Base-by-base conservation (phyloP, 139 green algal species). In the Picocystis salinarum region DNA sequence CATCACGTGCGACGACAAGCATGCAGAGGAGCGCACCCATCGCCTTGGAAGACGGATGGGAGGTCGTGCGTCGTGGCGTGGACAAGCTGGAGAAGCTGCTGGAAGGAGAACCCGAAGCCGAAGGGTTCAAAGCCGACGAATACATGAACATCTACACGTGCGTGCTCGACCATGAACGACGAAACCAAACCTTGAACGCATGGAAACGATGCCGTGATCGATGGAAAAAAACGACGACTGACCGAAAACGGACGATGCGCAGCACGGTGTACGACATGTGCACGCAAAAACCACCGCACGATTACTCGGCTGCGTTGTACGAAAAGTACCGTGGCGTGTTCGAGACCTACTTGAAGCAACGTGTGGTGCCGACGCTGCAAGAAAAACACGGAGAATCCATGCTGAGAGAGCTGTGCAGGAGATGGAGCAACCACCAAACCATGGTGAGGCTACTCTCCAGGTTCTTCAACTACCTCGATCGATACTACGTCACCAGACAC, bases 381-480 rank as follows among this genome's bases (percentile, higher is more conserved):
- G 73, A 86, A 26, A 72, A 82, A 33, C 57, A 71, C 17, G 80
- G 80, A 39, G 86, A 95, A 69, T 69, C 77, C 45, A 74, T 99
- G 56, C 67, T 99, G 18, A 73, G 66, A 25, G 77, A 94, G 72
- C 69, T 99, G 19, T 64, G 75, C 19, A 54, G 70, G 37, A 61
- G 84, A 1, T 99, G 89, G 89, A 48, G 74, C 34, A 96, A 96
- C 67, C 89, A 96, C 73, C 91, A 93, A 55, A 56, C 95, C 39
- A 96, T 99, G 89, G 81, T 95, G 6, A 70, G 86, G 11, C 95
- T 85, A 84, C 66, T 99, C 23, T 91, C 74, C 0, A 67, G 80
- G 18, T 94, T 99, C 64, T 99, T 99, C 78, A 95, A 95, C 60
- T 99, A 99, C 56, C 62, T 99, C 2, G 89, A 99, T 63, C 70